Base-by-base conservation (phyloP, 2,329 filamentous ascomycete species). In the Scytalidium lignicola region DNA sequence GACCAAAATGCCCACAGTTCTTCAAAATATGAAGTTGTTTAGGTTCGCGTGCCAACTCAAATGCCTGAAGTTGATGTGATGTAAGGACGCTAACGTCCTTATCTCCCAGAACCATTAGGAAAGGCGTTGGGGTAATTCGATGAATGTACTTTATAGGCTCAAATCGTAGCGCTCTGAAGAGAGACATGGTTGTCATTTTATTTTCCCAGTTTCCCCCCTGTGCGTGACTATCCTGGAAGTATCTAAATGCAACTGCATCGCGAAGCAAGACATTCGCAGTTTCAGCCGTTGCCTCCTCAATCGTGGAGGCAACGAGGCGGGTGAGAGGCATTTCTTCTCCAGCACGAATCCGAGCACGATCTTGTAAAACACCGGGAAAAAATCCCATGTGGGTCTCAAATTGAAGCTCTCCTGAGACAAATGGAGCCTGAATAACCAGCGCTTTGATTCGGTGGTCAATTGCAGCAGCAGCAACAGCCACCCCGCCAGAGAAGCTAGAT, bases 1-100 rank as follows among this genome's bases (percentile, higher is more conserved):
- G 58, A 47, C 69, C 68, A 54, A 70, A 70, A 58, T 71, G 69
- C 6, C 65, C 67, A 6, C 62, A 60, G 4, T 60, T 57, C 28
- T 68, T 48, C 21, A 66, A 55, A 45, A 46, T 64, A 58, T n/a
- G 42, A 42, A 71, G 52, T 48, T 67, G 55, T 55, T 71, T 71
- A 22, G 67, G 68, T 53, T 71, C 67, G 18, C 52, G 50, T 1
- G 67, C 69, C 6, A 59, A 55, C 15, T 54, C 54, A 50, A 61
- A 70, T 12, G 65, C 61, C 41, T 61, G 60, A 8, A 70, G 48
- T n/a, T 62, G 58, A 6, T 65, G 28, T 43, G 65, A 59, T 6
- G 62, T 57, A 5, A 61, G 58, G 12, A 60, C 62, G 9, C 67
- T 48, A 15, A 61, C 56, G 46, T 69, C 66, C n/a, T 65, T 58